phyloP scores from a whole-genome alignment of 2,329 filamentous ascomycete genomes.

The Epicoccum sorghinum region DNA sequence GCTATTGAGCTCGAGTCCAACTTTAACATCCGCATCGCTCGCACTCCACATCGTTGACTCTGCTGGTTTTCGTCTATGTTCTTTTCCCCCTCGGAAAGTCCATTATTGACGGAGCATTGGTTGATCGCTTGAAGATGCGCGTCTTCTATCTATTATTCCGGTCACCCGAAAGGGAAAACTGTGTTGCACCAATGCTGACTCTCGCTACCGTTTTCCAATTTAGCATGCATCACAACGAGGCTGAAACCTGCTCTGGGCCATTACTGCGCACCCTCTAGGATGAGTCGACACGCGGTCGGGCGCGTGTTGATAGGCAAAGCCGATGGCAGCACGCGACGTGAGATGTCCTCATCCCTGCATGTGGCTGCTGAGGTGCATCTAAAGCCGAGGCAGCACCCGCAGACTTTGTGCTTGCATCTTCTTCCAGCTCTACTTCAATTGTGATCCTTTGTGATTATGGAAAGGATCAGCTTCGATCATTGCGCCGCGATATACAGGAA shows the following conservation, averaged over 20 bases:
- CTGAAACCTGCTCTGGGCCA: neutral
- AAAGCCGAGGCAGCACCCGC: constrained; percentile 9
- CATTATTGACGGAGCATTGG: too few relatives aligned
- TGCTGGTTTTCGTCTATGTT: too few relatives aligned
- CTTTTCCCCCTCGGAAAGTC: too few relatives aligned
- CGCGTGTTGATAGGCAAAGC: neutral
- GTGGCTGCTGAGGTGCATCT: constrained; percentile 5
- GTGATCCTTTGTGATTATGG: neutral
- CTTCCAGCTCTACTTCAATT: neutral
- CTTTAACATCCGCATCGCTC: too few relatives aligned
- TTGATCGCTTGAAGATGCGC: too few relatives aligned
- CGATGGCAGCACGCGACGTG: neutral
- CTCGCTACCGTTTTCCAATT: neutral
- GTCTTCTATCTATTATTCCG: neutral
- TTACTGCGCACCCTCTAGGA: too few relatives aligned
- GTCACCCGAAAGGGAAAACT: neutral
- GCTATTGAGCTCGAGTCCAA: too few relatives aligned
- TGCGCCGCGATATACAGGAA: neutral
- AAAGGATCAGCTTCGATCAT: constrained; percentile 4
- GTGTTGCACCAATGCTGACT: neutral
- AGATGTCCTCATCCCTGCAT: neutral
- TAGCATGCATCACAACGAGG: neutral
- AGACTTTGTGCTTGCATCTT: neutral
- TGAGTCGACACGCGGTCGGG: neutral
- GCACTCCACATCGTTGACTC: too few relatives aligned